Conservation (phyloP, 2,329 filamentous ascomycete genomes). For the Macrophomina tecta region DNA sequence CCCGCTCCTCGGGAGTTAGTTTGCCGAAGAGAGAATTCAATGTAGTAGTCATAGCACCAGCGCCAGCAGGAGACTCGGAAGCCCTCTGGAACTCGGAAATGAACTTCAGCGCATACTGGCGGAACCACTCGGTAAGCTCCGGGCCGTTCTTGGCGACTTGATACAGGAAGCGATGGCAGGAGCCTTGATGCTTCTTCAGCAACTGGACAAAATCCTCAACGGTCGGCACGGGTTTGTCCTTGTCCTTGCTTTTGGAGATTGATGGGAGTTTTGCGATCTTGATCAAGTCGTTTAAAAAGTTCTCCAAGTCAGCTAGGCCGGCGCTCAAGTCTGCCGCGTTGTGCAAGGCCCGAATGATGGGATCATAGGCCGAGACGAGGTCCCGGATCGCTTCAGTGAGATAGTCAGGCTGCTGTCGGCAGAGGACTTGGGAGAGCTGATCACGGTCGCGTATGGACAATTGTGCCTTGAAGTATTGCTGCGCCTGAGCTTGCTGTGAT, state of each 20-base stretch:
- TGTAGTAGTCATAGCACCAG: constrained; percentile 51
- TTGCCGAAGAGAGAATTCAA: constrained; percentile 52
- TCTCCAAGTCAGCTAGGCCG: constrained; percentile 70
- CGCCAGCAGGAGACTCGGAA: constrained; percentile 37
- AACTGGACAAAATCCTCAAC: constrained; percentile 76
- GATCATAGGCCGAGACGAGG: constrained; percentile 71
- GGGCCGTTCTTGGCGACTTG: constrained; percentile 72
- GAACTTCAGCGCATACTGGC: constrained; percentile 64
- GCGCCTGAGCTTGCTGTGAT: constrained; percentile 66
- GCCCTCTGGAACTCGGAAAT: constrained; percentile 60
- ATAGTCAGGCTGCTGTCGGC: constrained; percentile 71
- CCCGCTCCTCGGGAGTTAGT: constrained; percentile 56
- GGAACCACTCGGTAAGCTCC: constrained; percentile 66
- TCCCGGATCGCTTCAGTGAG: constrained; percentile 73
- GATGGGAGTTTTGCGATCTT: constrained; percentile 53
- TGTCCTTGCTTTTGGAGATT: constrained; percentile 38
- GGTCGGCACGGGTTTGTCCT: constrained; percentile 51
- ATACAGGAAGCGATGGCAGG: constrained; percentile 74
- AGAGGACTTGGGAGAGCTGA: constrained; percentile 70
- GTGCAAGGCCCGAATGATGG: constrained; percentile 75
- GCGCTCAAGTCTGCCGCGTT: constrained; percentile 73
- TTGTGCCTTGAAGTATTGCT: constrained; percentile 74
- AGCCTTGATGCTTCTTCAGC: constrained; percentile 66
- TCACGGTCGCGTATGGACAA: constrained; percentile 77
- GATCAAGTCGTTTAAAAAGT: constrained; percentile 75